Conservation (phyloP, 768 basidiomycete species). For the Ramaria rubella region DNA sequence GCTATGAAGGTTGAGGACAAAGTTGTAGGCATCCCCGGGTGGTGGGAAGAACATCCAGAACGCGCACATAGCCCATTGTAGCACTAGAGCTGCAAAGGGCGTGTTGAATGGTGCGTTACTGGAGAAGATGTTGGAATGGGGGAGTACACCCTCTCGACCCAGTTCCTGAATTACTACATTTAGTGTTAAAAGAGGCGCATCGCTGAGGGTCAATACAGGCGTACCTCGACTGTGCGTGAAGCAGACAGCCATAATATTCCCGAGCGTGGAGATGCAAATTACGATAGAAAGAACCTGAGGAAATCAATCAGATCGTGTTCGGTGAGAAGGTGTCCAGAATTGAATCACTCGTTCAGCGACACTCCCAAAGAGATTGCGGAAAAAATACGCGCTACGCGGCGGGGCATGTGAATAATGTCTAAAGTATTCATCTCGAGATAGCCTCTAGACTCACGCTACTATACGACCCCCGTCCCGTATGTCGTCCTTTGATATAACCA, state of each 20-base stretch:
- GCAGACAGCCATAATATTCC: conserved; percentile 55
- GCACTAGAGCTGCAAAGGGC: conserved; percentile 55
- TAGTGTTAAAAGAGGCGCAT: conserved; percentile 12
- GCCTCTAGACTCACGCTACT: conserved; percentile 47
- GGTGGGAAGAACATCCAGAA: conserved; percentile 50
- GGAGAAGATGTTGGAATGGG: conserved; percentile 59
- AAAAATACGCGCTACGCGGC: conserved; percentile 53
- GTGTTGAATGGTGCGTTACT: conserved; percentile 66
- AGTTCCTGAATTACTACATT: conserved; percentile 61
- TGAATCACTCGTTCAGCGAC: conserved; percentile 47
- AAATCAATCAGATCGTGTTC: neutral
- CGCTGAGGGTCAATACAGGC: conserved; percentile 9
- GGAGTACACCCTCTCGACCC: conserved; percentile 64
- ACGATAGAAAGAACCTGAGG: conserved; percentile 50
- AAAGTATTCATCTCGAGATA: neutral
- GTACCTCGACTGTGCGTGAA: conserved; percentile 63
- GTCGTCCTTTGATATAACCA: conserved; percentile 63
- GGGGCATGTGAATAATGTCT: neutral
- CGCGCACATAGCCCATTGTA: conserved; percentile 56
- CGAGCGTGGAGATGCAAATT: conserved; percentile 58
- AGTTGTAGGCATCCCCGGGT: conserved; percentile 68
- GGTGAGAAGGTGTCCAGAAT: neutral
- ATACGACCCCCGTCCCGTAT: conserved; percentile 59
- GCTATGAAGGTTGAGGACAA: conserved; percentile 43
- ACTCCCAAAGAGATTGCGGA: conserved; percentile 64